Conservation (phyloP, 257 asterid genomes). For the Solanum chiquidenum region DNA sequence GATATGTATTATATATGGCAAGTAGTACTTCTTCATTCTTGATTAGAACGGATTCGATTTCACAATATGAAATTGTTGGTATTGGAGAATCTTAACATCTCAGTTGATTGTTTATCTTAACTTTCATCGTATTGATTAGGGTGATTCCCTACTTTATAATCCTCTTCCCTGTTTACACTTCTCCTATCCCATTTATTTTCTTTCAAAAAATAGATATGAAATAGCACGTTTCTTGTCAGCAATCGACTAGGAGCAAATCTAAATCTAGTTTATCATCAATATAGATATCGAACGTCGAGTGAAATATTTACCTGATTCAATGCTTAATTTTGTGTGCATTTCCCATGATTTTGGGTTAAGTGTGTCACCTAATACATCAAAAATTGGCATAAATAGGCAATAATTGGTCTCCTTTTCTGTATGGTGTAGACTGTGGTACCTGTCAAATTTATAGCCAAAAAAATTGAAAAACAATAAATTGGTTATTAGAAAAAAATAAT, state of each 20-base stretch:
- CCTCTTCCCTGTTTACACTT: neutral
- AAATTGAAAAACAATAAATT: neutral
- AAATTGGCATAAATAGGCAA: conserved; percentile 89
- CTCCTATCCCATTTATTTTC: too few species aligned
- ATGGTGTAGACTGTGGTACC: conserved; percentile 74
- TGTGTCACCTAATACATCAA: conserved; percentile 66
- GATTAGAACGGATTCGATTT: neutral
- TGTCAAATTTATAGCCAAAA: conserved; percentile 15
- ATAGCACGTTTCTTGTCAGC: neutral
- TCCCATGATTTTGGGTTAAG: conserved; percentile 70
- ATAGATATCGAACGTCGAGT: rapidly evolving
- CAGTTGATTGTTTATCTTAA: neutral
- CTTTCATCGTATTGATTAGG: neutral
- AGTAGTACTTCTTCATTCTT: neutral
- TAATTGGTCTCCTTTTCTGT: conserved; percentile 52
- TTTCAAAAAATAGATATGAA: neutral
- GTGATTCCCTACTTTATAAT: neutral
- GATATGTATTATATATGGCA: neutral
- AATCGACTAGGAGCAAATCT: neutral
- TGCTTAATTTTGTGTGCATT: conserved; percentile 37
- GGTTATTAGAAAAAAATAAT: neutral
- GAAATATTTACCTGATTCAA: conserved; percentile 32
- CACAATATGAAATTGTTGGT: neutral
- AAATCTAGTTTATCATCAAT: neutral
- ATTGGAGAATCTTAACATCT: neutral